These are phyloP conservation scores for Lepidium africanum DNA, from an alignment of 345 rosid species.

Conservation along the genomic window DNA sequence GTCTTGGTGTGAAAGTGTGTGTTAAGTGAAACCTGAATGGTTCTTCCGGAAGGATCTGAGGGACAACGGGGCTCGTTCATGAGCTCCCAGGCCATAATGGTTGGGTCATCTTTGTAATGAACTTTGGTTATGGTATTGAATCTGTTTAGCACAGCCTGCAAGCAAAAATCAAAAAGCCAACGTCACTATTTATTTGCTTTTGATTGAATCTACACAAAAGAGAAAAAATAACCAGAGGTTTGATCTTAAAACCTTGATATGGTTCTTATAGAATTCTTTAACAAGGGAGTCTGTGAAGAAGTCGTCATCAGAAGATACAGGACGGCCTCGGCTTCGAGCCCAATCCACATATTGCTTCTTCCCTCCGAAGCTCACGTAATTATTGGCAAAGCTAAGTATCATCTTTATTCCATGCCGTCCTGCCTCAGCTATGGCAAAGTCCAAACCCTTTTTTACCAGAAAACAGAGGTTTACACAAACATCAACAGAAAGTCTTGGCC, in stretches of 20 bases:
- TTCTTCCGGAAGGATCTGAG: conserved; percentile 71
- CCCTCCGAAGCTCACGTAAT: conserved; percentile 74
- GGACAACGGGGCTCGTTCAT: conserved; percentile 96
- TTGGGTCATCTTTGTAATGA: conserved; percentile 76
- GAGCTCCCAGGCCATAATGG: conserved; percentile 99
- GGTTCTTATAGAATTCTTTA: conserved; percentile 78
- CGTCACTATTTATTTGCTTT: neutral
- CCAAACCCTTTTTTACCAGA: conserved; percentile 61
- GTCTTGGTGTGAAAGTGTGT: neutral
- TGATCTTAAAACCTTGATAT: conserved; percentile 46
- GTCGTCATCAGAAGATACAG: conserved; percentile 66
- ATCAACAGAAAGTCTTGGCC: neutral
- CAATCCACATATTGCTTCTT: conserved; percentile 78
- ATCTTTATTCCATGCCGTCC: conserved; percentile 60
- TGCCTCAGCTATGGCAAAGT: conserved; percentile 93
- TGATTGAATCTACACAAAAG: neutral
- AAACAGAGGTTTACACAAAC: neutral
- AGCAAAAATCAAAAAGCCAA: neutral
- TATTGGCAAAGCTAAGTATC: conserved; percentile 65
- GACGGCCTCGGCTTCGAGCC: conserved; percentile 68
- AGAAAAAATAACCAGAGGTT: neutral
- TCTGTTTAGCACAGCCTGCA: conserved; percentile 68
- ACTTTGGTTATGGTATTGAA: conserved; percentile 63
- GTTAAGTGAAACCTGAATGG: conserved; percentile 62
- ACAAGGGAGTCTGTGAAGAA: conserved; percentile 70